Percentiles rank a stretch among this genome's conserved stretches.
Conservation (phyloP, 768 basidiomycete species). For the Lyophyllum atratum region DNA sequence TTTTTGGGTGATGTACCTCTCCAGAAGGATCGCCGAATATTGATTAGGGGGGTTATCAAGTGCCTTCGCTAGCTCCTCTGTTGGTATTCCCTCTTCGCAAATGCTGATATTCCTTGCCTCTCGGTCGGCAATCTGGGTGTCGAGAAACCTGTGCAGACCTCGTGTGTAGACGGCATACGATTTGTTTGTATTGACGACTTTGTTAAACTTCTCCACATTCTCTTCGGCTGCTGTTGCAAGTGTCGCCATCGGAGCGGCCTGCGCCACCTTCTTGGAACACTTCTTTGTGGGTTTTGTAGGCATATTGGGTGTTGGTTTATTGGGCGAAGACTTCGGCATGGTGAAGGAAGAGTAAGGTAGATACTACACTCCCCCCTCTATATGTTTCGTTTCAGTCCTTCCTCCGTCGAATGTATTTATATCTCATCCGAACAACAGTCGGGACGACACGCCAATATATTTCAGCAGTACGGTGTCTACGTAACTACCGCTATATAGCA, state of each 20-base stretch:
- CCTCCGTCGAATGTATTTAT: background rate
- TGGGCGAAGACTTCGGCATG: too few relatives aligned
- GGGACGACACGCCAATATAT: too few relatives aligned
- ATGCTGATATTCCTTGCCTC: background rate
- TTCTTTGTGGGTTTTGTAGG: background rate
- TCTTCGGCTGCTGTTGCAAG: background rate
- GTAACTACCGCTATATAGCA: background rate
- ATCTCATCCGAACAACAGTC: background rate
- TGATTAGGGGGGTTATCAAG: constrained; percentile 2
- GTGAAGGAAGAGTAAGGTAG: background rate
- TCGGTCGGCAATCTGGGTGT: background rate
- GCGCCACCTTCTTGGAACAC: background rate
- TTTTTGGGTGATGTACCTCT: constrained; percentile 1
- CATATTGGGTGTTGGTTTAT: too few relatives aligned
- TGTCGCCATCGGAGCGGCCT: background rate
- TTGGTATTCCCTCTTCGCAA: background rate
- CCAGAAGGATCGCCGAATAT: background rate
- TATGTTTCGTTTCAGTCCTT: background rate
- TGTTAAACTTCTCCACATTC: background rate
- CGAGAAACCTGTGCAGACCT: background rate
- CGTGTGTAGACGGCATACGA: background rate
- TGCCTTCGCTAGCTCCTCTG: constrained; percentile 4
- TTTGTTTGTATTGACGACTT: background rate
- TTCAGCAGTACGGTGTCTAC: background rate
- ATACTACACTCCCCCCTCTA: background rate